phyloP scores from a whole-genome alignment of 345 rosid genomes.

The Aquilaria sinensis region DNA sequence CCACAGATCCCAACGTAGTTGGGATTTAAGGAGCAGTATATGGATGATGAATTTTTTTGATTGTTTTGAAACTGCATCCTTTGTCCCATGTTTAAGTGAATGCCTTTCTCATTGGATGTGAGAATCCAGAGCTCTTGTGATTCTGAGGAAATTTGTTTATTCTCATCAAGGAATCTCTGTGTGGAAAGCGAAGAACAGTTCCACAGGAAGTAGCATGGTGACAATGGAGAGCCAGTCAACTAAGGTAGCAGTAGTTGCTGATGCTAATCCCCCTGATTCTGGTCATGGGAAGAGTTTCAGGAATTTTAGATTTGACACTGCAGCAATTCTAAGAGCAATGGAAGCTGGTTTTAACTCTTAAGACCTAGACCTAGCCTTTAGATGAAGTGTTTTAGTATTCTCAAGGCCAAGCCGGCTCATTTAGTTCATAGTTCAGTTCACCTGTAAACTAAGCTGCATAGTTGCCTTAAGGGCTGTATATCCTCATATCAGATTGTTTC shows the following conservation, averaged over 20 bases:
- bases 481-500: constrained; percentile 9
- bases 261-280: constrained; percentile 39
- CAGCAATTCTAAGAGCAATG: constrained; percentile 60
- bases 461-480: constrained; percentile 16
- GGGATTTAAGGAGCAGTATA: too few relatives aligned
- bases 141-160: constrained; percentile 10
- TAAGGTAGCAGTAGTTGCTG: constrained; percentile 29
- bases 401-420: constrained; percentile 9
- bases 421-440: constrained; percentile 14
- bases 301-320: constrained; percentile 57
- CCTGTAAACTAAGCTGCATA: constrained; percentile 6
- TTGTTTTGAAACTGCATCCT: neutral
- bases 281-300: constrained; percentile 58
- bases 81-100: neutral
- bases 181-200: constrained; percentile 76
- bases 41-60: too few relatives aligned
- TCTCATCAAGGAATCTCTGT: constrained; percentile 45
- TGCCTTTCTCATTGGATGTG: too few relatives aligned
- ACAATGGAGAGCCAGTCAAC: constrained; percentile 41
- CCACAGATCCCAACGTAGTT: too few relatives aligned
- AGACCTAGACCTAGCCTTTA: constrained; percentile 5
- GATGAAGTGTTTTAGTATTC: constrained; percentile 16
- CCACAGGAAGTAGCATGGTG: constrained; percentile 42
- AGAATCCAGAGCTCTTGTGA: neutral
- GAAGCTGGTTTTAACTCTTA: constrained; percentile 42